These are phyloP conservation scores for Gentiana macrophylla DNA, from an alignment of 257 asterid genomes.

Conservation along the genomic window DNA sequence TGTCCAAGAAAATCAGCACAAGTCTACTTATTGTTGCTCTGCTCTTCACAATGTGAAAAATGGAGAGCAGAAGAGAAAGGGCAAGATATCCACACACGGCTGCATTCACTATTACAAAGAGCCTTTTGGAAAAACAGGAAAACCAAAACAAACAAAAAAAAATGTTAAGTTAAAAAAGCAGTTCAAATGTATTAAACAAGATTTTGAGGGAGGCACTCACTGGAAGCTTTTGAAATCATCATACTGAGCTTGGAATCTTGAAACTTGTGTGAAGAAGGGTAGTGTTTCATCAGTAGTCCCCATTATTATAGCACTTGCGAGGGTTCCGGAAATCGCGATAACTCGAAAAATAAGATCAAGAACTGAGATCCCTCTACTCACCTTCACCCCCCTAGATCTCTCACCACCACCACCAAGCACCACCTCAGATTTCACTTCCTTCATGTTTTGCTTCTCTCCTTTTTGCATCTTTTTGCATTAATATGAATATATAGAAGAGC, in stretches of 20 bases:
- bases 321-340: conserved; percentile 43
- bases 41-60: conserved; percentile 46
- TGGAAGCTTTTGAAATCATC: conserved; percentile 54
- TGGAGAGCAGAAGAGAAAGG: conserved; percentile 46
- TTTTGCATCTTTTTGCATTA: background rate
- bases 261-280: conserved; percentile 46
- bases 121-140: conserved; percentile 19
- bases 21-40: conserved; percentile 50
- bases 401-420: background rate
- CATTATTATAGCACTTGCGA: conserved; percentile 69
- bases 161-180: background rate
- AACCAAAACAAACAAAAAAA: background rate
- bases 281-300: conserved; percentile 63
- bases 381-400: conserved; percentile 12
- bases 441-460: conserved; percentile 20
- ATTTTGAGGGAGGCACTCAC: conserved; percentile 17
- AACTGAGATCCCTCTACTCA: conserved; percentile 39
- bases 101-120: conserved; percentile 53
- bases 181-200: background rate
- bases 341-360: conserved; percentile 49
- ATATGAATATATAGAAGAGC: background rate
- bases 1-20: conserved; percentile 41
- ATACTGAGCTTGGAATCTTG: conserved; percentile 54
- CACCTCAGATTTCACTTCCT: conserved; percentile 24
- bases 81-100: conserved; percentile 57